Conservation (phyloP, 495 filamentous ascomycete genomes). For the Aspergillus sclerotioniger region DNA sequence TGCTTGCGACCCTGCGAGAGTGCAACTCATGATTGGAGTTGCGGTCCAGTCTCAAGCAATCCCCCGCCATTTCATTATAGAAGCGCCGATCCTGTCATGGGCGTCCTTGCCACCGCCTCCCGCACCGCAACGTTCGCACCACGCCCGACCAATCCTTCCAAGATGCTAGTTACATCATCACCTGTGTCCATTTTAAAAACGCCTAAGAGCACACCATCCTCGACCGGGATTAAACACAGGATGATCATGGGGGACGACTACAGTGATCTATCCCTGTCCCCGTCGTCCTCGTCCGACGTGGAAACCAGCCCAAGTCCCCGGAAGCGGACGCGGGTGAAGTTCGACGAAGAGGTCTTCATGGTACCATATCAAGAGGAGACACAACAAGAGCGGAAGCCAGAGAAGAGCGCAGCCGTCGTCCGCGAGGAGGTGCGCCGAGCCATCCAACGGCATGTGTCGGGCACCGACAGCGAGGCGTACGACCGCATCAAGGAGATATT, state of each 20-base stretch:
- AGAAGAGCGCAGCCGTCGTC: constrained; percentile 60
- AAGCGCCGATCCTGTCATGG: constrained; percentile 34
- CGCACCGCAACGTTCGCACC: constrained; percentile 22
- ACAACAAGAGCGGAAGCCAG: constrained; percentile 34
- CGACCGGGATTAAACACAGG: constrained; percentile 36
- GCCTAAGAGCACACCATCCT: constrained; percentile 26
- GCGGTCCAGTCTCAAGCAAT: constrained; percentile 3
- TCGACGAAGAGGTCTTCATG: constrained; percentile 69
- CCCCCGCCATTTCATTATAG: constrained; percentile 8
- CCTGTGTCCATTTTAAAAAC: constrained; percentile 46
- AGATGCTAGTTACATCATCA: constrained; percentile 36
- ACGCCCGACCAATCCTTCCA: constrained; percentile 25
- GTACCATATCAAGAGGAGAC: constrained; percentile 16
- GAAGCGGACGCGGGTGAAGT: constrained; percentile 70
- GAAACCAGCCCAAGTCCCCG: constrained; percentile 44
- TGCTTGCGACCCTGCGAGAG: neutral
- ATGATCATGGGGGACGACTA: constrained; percentile 34
- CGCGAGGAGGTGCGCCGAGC: constrained; percentile 71
- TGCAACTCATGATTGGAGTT: constrained; percentile 26
- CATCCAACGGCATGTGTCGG: constrained; percentile 60
- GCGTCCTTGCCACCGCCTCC: constrained; percentile 40
- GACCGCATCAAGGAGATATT: constrained; percentile 72
- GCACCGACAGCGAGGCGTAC: constrained; percentile 68
- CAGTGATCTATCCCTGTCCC: constrained; percentile 34
- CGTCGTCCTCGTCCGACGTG: constrained; percentile 34